These are phyloP conservation scores for Porcisia hertigi DNA, from an alignment of 208 protist species.

Conservation along the genomic window DNA sequence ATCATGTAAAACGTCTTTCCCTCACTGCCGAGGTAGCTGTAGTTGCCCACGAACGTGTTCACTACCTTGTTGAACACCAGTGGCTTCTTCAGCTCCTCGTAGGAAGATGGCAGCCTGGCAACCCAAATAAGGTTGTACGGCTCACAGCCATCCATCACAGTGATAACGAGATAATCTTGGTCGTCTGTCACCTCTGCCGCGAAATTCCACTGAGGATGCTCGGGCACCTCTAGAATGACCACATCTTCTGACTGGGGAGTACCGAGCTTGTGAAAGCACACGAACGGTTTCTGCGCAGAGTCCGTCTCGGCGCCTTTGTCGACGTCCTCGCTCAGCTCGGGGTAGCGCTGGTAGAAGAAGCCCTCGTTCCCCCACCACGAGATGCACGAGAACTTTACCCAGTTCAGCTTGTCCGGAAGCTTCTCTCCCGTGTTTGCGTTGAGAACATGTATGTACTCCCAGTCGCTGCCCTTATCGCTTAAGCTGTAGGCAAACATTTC, in stretches of 20 bases:
- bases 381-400: slow-evolving; percentile 90
- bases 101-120: slow-evolving; percentile 48
- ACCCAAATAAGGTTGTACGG: slow-evolving; percentile 87
- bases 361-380: slow-evolving; percentile 84
- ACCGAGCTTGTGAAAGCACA: slow-evolving; percentile 91
- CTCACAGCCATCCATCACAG: slow-evolving; percentile 70
- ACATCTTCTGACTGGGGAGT: slow-evolving; percentile 81
- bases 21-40: slow-evolving; percentile 90
- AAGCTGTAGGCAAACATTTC: slow-evolving; percentile 85
- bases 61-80: slow-evolving; percentile 74
- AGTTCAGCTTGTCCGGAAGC: slow-evolving; percentile 78
- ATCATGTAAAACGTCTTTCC: slow-evolving; percentile 84
- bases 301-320: slow-evolving; percentile 92
- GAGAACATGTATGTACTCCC: slow-evolving; percentile 82
- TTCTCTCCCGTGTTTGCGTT: slow-evolving; percentile 54
- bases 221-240: slow-evolving; percentile 65
- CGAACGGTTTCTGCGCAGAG: slow-evolving; percentile 63
- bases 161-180: slow-evolving; percentile 75
- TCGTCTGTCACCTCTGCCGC: slow-evolving; percentile 80
- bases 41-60: slow-evolving; percentile 88
- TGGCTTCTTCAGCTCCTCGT: slow-evolving; percentile 37
- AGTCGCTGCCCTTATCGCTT: slow-evolving; percentile 91
- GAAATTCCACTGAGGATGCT: slow-evolving; percentile 77
- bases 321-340: slow-evolving; percentile 45
- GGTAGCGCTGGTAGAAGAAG: slow-evolving; percentile 94